These are phyloP conservation scores for Ilyonectria robusta DNA, from an alignment of 2,329 filamentous ascomycete genomes.

Conservation along the genomic window DNA sequence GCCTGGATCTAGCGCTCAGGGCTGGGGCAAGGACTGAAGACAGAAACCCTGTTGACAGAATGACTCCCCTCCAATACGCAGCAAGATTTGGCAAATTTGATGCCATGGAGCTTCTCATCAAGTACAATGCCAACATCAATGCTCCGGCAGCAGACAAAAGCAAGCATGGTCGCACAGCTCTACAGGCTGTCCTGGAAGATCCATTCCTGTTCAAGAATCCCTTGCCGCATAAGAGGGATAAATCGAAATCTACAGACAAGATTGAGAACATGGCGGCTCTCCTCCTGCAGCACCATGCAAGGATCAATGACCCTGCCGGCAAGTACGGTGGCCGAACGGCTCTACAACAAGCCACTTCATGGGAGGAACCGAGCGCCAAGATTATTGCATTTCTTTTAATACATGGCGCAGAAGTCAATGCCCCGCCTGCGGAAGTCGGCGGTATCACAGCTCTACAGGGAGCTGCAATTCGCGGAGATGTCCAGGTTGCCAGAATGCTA, in stretches of 20 bases:
- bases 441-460: constrained; percentile 25
- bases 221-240: no score
- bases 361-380: background rate
- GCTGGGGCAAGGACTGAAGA: background rate
- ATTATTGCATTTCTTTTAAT: constrained; percentile 2
- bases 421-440: background rate
- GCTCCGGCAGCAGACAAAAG: background rate
- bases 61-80: constrained; percentile 5
- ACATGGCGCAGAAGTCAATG: constrained; percentile 17
- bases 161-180: background rate
- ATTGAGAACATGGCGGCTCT: background rate
- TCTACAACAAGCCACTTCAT: background rate
- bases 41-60: background rate
- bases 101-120: background rate
- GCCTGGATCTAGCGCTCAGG: background rate
- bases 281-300: background rate
- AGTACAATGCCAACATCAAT: background rate
- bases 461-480: constrained; percentile 19
- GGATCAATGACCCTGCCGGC: background rate
- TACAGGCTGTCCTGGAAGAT: background rate
- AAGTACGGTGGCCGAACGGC: constrained; percentile 9
- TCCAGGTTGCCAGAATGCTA: constrained; percentile 13
- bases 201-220: background rate
- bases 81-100: background rate
- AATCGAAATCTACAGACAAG: background rate